Conservation (phyloP, 257 asterid species). For the Ajuga chamaepitys region DNA sequence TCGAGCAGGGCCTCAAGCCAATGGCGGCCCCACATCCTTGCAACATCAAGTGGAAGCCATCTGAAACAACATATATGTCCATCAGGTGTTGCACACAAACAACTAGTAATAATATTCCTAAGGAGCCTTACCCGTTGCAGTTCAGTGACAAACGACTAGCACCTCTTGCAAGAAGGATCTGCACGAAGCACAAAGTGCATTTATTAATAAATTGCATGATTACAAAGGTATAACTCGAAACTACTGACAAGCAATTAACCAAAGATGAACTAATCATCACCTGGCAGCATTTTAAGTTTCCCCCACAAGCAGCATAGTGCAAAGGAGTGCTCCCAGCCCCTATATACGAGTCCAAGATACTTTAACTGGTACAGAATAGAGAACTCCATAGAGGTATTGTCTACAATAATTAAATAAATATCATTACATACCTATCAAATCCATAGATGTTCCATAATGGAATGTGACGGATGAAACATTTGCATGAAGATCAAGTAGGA, state of each 20-base stretch:
- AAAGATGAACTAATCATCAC: slow-evolving; percentile 27
- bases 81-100: neutral
- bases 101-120: neutral
- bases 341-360: slow-evolving; percentile 10
- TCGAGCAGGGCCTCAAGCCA: slow-evolving; percentile 88
- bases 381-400: slow-evolving; percentile 3
- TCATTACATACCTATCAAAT: slow-evolving; percentile 76
- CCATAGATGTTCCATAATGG: slow-evolving; percentile 95
- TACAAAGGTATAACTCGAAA: too few relatives aligned
- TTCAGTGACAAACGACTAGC: slow-evolving; percentile 84
- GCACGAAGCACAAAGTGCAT: slow-evolving; percentile 17
- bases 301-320: slow-evolving; percentile 99
- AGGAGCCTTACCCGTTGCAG: slow-evolving; percentile 77
- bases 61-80: slow-evolving; percentile 38
- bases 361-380: neutral
- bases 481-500: slow-evolving; percentile 89
- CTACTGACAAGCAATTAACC: neutral
- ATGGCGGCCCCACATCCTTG: slow-evolving; percentile 97
- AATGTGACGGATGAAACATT: slow-evolving; percentile 73
- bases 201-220: neutral
- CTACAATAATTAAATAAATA: neutral
- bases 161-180: slow-evolving; percentile 88
- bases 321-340: slow-evolving; percentile 99
- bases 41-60: slow-evolving; percentile 95
- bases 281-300: slow-evolving; percentile 96